phyloP scores from a whole-genome alignment of 2,329 filamentous ascomycete genomes.

The Hymenoscyphus repandus region DNA sequence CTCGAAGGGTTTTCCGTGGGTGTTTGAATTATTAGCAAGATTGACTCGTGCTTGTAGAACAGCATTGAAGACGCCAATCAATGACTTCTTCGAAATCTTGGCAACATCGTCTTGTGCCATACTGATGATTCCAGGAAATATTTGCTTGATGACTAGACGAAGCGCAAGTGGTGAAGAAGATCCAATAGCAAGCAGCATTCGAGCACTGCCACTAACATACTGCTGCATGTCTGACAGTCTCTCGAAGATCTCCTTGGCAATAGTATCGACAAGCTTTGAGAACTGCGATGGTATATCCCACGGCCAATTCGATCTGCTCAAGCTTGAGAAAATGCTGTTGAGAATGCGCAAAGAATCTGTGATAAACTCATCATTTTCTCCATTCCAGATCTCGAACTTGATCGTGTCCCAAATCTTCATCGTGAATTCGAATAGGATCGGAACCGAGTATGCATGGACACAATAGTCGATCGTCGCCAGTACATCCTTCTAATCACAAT shows the following conservation, averaged over 20 bases:
- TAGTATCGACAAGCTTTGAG: conserved; percentile 9
- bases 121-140: conserved; percentile 18
- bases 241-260: conserved; percentile 12
- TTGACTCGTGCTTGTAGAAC: conserved; percentile 23
- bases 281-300: conserved; percentile 7
- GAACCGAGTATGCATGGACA: conserved; percentile 16
- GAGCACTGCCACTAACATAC: conserved; percentile 6
- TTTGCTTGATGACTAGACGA: conserved; percentile 15
- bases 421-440: conserved; percentile 16
- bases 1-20: not conserved
- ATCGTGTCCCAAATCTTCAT: conserved; percentile 29
- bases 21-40: conserved; percentile 6
- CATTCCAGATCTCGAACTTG: conserved; percentile 32
- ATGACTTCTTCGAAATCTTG: conserved; percentile 19
- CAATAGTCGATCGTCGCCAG: conserved; percentile 20
- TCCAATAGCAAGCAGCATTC: conserved; percentile 22
- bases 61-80: conserved; percentile 26
- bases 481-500: conserved; percentile 24
- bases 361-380: conserved; percentile 28
- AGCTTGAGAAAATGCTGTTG: conserved; percentile 12
- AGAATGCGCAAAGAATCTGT: conserved; percentile 23
- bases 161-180: conserved; percentile 19
- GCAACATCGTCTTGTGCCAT: conserved; percentile 20
- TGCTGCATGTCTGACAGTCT: conserved; percentile 6
- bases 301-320: conserved; percentile 3